Evolutionary conservation across 2,329 filamentous ascomycete genomes (phyloP), one percentile per base, ranked within the genome.

Genomic region (Penicillium sp.): DNA sequence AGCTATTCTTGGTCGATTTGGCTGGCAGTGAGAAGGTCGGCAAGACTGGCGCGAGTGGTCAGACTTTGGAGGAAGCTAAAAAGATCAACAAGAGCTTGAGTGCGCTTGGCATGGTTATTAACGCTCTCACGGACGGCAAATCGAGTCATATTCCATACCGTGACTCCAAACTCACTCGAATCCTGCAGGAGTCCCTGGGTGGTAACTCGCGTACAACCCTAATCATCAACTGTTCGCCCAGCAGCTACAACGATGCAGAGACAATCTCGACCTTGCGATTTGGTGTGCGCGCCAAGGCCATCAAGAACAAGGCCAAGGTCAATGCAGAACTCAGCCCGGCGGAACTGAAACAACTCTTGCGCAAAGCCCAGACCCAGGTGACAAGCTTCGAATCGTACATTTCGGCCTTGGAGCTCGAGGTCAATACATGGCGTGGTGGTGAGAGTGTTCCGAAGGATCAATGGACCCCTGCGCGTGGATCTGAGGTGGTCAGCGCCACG

Each of bases 21-120:
- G 93, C 93, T 37, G 93, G 93, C 76, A 95, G 88, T 61, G 93
- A 98, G 72, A 97, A 97, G 74, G 89, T 97, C 36, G 91, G 93
- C 64, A 97, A 98, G 78, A 98, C 93, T 19, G 93, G 93, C 56
- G 93, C 93, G 48, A 96, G 88, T 64, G 93, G 93, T 41, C 93
- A 97, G 70, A 97, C 91, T 4, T 76, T 98, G 29, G 93, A 97
- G 68, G 93, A 98, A 67, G 93, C 93, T 46, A 97, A 97, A 77
- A 98, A 98, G 78, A 98, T 98, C 78, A 98, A 98, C 79, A 97
- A 97, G 78, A 96, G 89, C 77, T 79, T 98, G 74, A 96, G 90
- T 72, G 90, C 93, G 39, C 78, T 98, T 45, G 93, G 93, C 59
- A 97, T 96, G 90, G 93, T 97, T 72, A 98, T 98, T 77, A 97